Base-by-base conservation (phyloP, 2,329 filamentous ascomycete genomes). In the Trichoderma oligosporum region DNA sequence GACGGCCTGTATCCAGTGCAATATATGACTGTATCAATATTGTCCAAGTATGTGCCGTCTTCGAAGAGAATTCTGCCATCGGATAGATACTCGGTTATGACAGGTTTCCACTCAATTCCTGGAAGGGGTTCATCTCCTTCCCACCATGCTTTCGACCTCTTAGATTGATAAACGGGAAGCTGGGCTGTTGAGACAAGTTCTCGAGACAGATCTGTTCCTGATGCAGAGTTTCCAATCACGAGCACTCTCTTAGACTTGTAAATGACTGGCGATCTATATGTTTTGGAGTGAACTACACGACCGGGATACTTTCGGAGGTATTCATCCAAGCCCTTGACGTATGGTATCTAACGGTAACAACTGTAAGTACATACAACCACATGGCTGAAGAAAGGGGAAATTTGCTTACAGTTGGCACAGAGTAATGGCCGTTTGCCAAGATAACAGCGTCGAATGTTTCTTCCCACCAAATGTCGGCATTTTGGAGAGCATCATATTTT, bases 31-130 rank as follows among this genome's bases (percentile, higher is more conserved):
- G 63, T 62, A 56, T 77, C 74, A 16, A 77, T 57, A 8, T 73
- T 68, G 27, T 69, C 60, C 1, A 76, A 63, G 3, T 65, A 58
- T 2, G 69, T 68, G 2, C 62, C 71, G 58, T 77, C 74, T 0
- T 63, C 63, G 52, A 78, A 78, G 1, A 78, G 49, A 64, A 84
- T 68, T 39, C 75, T 60, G 24, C 78, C 73, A 64, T 74, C 68
- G 48, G 70, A 8, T 22, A 68, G 61, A 62, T 74, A 83, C 27
- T 75, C 70, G 1, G 63, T 68, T 41, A 85, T 75, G 9, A 80
- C 62, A 0, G 80, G 78, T 61, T 81, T 82, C 81, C 81, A 84
- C 5, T 64, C 71, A 4, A 83, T 74, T 0, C 79, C 80, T 0
- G 64, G 31, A 0, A 76, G 76, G 1, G 82, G 78, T 7, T 67